Conservation (phyloP, 2,329 filamentous ascomycete species). For the Ophiocordyceps camponoti-leonardi region DNA sequence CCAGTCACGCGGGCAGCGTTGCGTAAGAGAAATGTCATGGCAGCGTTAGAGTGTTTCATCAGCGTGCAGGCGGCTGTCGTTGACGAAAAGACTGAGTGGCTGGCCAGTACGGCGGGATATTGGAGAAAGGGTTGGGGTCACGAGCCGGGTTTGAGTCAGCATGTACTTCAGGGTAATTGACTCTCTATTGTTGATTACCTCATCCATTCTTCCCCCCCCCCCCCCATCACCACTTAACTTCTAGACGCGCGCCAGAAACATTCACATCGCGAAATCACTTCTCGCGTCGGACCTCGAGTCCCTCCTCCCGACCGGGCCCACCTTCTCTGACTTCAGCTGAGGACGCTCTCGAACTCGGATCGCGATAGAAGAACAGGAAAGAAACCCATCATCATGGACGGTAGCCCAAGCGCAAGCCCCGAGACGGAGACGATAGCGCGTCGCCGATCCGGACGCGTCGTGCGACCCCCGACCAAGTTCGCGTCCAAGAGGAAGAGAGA, state of each 20-base stretch:
- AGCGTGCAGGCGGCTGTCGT: not conserved
- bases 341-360: not conserved
- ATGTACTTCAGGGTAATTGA: too few relatives aligned
- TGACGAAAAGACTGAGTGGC: too few relatives aligned
- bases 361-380: not conserved
- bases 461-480: conserved; percentile 42
- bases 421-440: conserved; percentile 33
- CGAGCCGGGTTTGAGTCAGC: too few relatives aligned
- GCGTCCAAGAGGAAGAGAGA: conserved; percentile 34
- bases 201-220: too few relatives aligned
- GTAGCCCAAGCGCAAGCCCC: conserved; percentile 12
- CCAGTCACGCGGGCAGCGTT: not conserved
- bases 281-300: too few relatives aligned
- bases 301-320: not conserved
- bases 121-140: too few relatives aligned
- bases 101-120: too few relatives aligned
- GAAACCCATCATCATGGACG: conserved; percentile 2
- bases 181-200: too few relatives aligned
- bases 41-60: not conserved
- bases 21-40: not conserved
- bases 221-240: too few relatives aligned
- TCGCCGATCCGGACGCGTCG: conserved; percentile 54
- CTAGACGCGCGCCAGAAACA: too few relatives aligned
- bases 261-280: too few relatives aligned
- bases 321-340: not conserved